These are phyloP conservation scores for Sphagnum tenellum DNA, from an alignment of 225 moss, liverwort and hornwort genomes.

Conservation along the genomic window DNA sequence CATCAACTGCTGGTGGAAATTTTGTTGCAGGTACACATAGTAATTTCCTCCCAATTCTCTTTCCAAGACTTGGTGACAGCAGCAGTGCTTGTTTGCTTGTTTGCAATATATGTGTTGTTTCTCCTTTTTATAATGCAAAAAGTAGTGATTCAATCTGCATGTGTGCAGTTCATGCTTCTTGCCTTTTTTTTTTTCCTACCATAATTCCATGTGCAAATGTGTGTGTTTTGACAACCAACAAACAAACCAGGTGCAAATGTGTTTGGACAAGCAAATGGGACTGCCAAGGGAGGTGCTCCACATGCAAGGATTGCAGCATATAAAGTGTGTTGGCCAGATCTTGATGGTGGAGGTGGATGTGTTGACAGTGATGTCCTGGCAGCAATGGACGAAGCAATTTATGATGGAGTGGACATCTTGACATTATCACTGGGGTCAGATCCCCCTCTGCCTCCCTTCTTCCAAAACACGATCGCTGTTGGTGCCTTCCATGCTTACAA, in stretches of 20 bases:
- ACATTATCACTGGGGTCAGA: conserved; percentile 53
- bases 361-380: conserved; percentile 31
- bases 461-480: conserved; percentile 48
- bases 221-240: background rate
- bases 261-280: conserved; percentile 59
- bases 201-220: background rate
- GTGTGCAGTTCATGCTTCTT: background rate
- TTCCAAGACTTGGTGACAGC: background rate
- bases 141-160: background rate
- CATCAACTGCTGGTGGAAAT: conserved; percentile 59
- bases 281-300: conserved; percentile 69
- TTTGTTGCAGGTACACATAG: conserved; percentile 23
- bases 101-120: background rate
- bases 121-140: background rate
- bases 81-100: background rate
- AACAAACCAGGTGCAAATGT: conserved; percentile 22
- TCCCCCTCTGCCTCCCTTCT: conserved; percentile 33
- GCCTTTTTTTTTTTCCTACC: no score
- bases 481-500: conserved; percentile 58
- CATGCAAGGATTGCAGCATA: conserved; percentile 53
- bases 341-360: conserved; percentile 18
- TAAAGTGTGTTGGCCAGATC: conserved; percentile 68
- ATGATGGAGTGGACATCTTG: conserved; percentile 67
- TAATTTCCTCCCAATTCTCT: background rate
- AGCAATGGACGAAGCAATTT: conserved; percentile 56